These are phyloP conservation scores for Erodium texanum DNA, from an alignment of 441 rosid genomes.

Conservation along the genomic window DNA sequence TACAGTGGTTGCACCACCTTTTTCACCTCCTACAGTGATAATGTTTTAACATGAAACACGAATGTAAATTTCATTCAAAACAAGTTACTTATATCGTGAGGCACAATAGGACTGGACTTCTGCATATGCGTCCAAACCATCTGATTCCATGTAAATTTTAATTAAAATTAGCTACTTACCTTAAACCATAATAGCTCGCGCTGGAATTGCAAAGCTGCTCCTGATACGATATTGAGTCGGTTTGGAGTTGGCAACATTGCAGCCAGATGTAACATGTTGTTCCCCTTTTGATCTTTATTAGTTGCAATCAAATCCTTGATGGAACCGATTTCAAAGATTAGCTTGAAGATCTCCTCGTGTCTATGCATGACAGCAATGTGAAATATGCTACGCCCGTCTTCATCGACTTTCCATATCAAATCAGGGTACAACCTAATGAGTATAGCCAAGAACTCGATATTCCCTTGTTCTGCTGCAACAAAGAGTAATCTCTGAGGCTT, in stretches of 20 bases:
- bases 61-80: too few species aligned
- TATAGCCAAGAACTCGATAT: conserved; percentile 19
- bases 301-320: conserved; percentile 24
- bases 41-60: background rate
- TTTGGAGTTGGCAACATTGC: conserved; percentile 21
- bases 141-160: too few species aligned
- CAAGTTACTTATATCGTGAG: too few species aligned
- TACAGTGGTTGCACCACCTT: background rate
- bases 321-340: conserved; percentile 20
- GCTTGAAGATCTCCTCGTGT: conserved; percentile 26
- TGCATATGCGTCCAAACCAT: too few species aligned
- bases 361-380: conserved; percentile 30
- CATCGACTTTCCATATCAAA: conserved; percentile 22
- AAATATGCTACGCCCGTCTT: conserved; percentile 20
- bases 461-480: conserved; percentile 25
- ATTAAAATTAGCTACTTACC: too few species aligned
- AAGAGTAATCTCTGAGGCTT: conserved; percentile 15
- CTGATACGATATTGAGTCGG: conserved; percentile 23
- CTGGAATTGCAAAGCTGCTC: conserved; percentile 38
- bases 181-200: conserved; percentile 37
- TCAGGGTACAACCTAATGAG: conserved; percentile 24
- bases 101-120: too few species aligned
- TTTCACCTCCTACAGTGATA: conserved; percentile 10
- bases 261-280: conserved; percentile 28
- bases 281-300: conserved; percentile 14